Evolutionary conservation across 106 monocot genomes (phyloP).

Genomic region (Narthecium ossifragum): DNA sequence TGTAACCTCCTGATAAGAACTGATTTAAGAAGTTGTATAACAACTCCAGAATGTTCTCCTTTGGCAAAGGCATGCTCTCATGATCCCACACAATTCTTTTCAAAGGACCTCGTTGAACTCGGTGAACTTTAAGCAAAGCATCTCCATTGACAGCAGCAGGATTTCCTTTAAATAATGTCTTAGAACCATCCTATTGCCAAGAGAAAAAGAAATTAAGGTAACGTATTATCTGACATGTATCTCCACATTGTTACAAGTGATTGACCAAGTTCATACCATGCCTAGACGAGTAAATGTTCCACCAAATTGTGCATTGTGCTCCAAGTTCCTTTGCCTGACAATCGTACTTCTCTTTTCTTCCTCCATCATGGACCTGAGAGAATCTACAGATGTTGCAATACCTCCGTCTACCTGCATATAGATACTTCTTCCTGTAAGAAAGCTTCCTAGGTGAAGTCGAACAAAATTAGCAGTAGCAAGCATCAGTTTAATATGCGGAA

Average conservation of each 20-base stretch:
- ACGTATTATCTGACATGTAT: neutral
- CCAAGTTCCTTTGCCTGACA: constrained; percentile 36
- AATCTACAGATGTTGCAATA: constrained; percentile 45
- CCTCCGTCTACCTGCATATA: constrained; percentile 41
- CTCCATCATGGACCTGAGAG: constrained; percentile 66
- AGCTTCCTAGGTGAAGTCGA: no score
- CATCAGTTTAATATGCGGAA: no score
- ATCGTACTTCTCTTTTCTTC: constrained; percentile 65
- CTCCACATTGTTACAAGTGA: neutral
- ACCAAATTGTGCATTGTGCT: constrained; percentile 40
- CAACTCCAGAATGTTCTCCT: constrained; percentile 40
- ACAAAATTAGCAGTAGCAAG: no score
- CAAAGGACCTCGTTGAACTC: constrained; percentile 62
- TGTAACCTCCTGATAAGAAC: constrained; percentile 78
- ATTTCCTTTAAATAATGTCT: constrained; percentile 64
- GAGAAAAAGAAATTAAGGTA: constrained; percentile 1
- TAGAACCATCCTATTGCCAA: constrained; percentile 73
- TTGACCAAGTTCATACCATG: constrained; percentile 37
- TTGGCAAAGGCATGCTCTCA: constrained; percentile 27
- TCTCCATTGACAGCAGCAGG: constrained; percentile 45
- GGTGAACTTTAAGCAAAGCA: constrained; percentile 42
- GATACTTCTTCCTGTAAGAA: no score
- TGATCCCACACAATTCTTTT: constrained; percentile 83
- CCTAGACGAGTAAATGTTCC: constrained; percentile 70
- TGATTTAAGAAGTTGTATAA: constrained; percentile 60